Conservation (phyloP, 2,329 filamentous ascomycete species). For the Alternaria conjuncta region DNA sequence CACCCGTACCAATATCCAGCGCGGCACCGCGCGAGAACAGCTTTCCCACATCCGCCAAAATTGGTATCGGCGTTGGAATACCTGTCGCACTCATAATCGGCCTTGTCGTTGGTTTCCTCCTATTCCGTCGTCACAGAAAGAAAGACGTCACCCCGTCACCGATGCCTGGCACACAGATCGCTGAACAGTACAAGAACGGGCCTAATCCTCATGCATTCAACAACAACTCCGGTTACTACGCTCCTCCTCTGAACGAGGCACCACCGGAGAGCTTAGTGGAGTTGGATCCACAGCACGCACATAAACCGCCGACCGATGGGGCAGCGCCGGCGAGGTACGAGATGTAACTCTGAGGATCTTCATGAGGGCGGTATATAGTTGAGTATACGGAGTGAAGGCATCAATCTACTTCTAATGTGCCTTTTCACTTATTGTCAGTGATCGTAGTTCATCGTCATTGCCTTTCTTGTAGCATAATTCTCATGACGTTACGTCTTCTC, state of each 20-base stretch:
- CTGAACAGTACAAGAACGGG: background rate
- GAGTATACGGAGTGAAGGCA: fast-evolving
- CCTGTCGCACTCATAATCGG: background rate
- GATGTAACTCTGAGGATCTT: background rate
- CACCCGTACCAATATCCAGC: background rate
- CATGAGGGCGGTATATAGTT: no score
- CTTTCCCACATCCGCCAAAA: conserved; percentile 3
- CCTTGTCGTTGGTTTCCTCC: background rate
- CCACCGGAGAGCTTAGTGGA: background rate
- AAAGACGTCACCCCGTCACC: background rate
- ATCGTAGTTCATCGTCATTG: background rate
- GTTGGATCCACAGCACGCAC: background rate
- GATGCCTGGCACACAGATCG: background rate
- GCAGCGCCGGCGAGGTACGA: background rate
- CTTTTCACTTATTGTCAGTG: background rate
- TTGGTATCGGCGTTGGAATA: background rate
- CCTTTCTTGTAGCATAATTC: background rate
- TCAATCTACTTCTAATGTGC: background rate
- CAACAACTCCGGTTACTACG: background rate
- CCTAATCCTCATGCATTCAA: background rate
- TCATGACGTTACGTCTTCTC: background rate
- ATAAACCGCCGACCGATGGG: background rate
- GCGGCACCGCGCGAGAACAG: background rate
- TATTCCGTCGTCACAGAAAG: background rate
- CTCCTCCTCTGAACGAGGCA: background rate